These are phyloP conservation scores for Xylaria acuta DNA, from an alignment of 495 filamentous ascomycete species.

Conservation along the genomic window DNA sequence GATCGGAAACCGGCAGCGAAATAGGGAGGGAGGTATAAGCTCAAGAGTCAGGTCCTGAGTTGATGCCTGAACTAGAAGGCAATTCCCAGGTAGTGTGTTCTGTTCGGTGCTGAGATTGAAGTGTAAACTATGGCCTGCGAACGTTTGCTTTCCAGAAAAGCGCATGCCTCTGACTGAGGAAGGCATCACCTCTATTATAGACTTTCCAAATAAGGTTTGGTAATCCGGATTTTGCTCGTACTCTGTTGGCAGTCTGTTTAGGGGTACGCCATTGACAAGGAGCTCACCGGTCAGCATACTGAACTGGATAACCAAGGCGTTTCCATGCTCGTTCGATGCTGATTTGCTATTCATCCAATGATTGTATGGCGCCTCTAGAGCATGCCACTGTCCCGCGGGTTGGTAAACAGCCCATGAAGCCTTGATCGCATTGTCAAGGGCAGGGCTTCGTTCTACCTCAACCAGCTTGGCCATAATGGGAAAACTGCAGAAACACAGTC, in stretches of 20 bases:
- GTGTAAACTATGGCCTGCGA: slow-evolving; percentile 45
- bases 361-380: slow-evolving; percentile 9
- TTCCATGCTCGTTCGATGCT: not conserved
- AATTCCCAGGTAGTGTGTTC: not conserved
- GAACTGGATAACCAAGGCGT: slow-evolving; percentile 44
- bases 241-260: slow-evolving; percentile 53
- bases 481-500: slow-evolving; percentile 25
- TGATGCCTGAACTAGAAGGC: slow-evolving; percentile 21
- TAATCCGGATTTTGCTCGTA: slow-evolving; percentile 51
- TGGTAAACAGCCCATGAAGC: slow-evolving; percentile 47
- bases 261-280: slow-evolving; percentile 58
- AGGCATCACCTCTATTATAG: slow-evolving; percentile 52
- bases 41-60: slow-evolving; percentile 41
- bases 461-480: slow-evolving; percentile 44
- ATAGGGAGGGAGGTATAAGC: slow-evolving; percentile 50
- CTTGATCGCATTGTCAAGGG: slow-evolving; percentile 43
- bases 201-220: slow-evolving; percentile 43
- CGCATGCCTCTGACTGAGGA: slow-evolving; percentile 52
- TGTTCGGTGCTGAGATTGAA: slow-evolving; percentile 43
- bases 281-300: slow-evolving; percentile 61
- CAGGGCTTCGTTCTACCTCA: slow-evolving; percentile 28
- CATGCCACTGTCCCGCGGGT: slow-evolving; percentile 33
- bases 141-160: slow-evolving; percentile 44
- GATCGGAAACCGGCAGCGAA: slow-evolving; percentile 52
- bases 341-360: slow-evolving; percentile 9